A percentile compares a stretch with the other conserved stretches of the same genome.
Conservation (phyloP, 768 basidiomycete genomes). For the Saitozyma podzolica region DNA sequence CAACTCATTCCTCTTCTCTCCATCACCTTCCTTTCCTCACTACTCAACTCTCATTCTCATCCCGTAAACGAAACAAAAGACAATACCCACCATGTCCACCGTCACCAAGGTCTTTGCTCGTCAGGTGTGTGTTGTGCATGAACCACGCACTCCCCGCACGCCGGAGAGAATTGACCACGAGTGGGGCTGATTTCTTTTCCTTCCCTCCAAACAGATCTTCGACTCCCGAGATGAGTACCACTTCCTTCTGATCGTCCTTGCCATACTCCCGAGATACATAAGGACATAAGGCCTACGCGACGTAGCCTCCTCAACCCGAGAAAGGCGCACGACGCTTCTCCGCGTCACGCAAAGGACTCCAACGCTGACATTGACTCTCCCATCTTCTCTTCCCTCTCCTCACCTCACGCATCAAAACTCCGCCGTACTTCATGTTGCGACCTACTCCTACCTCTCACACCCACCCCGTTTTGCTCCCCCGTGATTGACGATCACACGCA, state of each 20-base stretch:
- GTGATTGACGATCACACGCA: constrained; percentile 20
- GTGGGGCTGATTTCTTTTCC: constrained; percentile 15
- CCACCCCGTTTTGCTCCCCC: neutral
- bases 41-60: no score
- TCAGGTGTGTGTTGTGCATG: constrained; percentile 62
- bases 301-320: neutral
- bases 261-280: constrained; percentile 48
- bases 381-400: constrained; percentile 4
- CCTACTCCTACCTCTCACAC: neutral
- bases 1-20: no score
- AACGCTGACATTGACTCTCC: constrained; percentile 7
- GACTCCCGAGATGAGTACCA: constrained; percentile 91
- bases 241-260: neutral
- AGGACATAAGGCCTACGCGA: neutral
- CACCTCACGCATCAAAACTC: neutral
- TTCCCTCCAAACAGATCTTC: constrained; percentile 70
- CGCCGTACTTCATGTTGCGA: neutral
- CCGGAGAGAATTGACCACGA: neutral
- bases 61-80: neutral
- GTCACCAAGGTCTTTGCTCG: constrained; percentile 86
- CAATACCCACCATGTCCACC: constrained; percentile 65
- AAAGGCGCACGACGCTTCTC: neutral
- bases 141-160: neutral
- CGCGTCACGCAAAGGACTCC: neutral
- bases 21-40: no score